These are phyloP conservation scores for Pelargonium myrrhifolium DNA, from an alignment of 441 rosid genomes.

Conservation along the genomic window DNA sequence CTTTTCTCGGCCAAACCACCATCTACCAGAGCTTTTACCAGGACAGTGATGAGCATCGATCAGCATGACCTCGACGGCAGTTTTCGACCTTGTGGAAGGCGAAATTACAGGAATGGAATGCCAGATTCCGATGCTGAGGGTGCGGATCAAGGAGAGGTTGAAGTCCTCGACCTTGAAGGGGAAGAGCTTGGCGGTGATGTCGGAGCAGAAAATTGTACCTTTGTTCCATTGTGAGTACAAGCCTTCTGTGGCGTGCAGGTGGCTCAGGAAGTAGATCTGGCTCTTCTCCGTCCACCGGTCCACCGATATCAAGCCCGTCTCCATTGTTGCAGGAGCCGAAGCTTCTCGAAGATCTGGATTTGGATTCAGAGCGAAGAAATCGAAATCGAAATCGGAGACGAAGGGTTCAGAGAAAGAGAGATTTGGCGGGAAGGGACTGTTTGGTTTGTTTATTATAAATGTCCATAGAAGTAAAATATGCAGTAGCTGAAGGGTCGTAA, in stretches of 20 bases:
- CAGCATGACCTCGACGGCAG: conserved; percentile 44
- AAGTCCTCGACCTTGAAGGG: conserved; percentile 60
- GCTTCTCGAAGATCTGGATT: too few species aligned
- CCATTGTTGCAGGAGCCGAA: conserved; percentile 35
- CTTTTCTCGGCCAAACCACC: not conserved
- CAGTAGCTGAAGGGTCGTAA: too few species aligned
- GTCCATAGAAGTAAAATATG: too few species aligned
- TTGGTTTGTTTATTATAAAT: too few species aligned
- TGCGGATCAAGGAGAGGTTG: conserved; percentile 53
- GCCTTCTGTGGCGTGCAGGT: conserved; percentile 66
- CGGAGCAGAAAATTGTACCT: conserved; percentile 74
- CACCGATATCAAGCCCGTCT: conserved; percentile 62
- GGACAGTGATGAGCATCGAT: conserved; percentile 78
- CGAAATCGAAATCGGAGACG: too few species aligned
- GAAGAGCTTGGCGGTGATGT: conserved; percentile 59
- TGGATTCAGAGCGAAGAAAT: too few species aligned
- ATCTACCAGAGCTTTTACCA: conserved; percentile 26
- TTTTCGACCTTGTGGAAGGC: conserved; percentile 36
- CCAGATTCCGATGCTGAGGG: conserved; percentile 51
- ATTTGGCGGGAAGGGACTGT: too few species aligned
- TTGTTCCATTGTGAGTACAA: conserved; percentile 44
- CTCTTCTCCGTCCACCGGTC: conserved; percentile 65
- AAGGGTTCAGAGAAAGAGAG: too few species aligned
- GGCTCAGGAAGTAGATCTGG: conserved; percentile 69
- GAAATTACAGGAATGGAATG: conserved; percentile 41